These are phyloP conservation scores for Fusarium coffeatum DNA, from an alignment of 2,329 filamentous ascomycete species.

Conservation along the genomic window DNA sequence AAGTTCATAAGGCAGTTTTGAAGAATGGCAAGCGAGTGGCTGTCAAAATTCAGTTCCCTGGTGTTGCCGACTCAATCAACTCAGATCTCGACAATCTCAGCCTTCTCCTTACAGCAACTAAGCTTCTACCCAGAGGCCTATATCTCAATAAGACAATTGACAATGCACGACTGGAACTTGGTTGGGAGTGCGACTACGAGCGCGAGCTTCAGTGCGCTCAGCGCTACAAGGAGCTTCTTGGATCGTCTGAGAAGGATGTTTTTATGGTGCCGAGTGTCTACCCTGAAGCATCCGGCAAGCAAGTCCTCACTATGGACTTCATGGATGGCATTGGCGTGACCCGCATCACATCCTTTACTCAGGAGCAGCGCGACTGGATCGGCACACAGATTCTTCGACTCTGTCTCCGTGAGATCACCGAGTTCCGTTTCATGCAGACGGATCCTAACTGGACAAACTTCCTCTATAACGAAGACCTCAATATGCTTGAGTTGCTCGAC, in stretches of 20 bases:
- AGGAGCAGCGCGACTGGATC: conserved; percentile 93
- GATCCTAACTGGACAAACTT: conserved; percentile 99
- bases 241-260: conserved; percentile 66
- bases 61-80: conserved; percentile 94
- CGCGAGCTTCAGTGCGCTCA: conserved; percentile 86
- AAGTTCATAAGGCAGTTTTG: conserved; percentile 88
- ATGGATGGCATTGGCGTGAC: conserved; percentile 90
- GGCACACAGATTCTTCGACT: conserved; percentile 92
- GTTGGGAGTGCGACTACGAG: conserved; percentile 96
- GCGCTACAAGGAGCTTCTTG: conserved; percentile 81
- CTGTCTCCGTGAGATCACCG: conserved; percentile 90
- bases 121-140: conserved; percentile 88
- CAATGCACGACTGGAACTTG: conserved; percentile 90
- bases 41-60: conserved; percentile 97
- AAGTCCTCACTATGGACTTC: conserved; percentile 93
- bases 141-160: conserved; percentile 98
- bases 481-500: conserved; percentile 89
- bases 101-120: conserved; percentile 88
- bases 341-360: conserved; percentile 78
- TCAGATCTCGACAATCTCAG: conserved; percentile 95
- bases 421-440: conserved; percentile 99
- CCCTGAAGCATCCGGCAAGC: conserved; percentile 80
- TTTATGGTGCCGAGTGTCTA: conserved; percentile 86
- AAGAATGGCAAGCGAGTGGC: conserved; percentile 82
- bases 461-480: conserved; percentile 79